phyloP scores from a whole-genome alignment of 768 basidiomycete genomes.

The Lentinula sp. region DNA sequence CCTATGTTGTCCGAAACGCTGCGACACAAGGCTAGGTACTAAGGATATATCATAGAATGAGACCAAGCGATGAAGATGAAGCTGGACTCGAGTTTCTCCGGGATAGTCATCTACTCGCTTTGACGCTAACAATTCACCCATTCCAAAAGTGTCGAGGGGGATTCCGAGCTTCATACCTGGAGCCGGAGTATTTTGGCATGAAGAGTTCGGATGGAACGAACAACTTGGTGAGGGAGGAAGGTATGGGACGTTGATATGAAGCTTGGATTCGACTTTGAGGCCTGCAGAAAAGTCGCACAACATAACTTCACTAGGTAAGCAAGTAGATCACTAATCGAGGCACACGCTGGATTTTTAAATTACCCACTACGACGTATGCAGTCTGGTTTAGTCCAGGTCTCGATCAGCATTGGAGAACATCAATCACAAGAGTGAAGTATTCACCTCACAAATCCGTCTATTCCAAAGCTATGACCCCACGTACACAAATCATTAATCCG shows the following conservation, averaged over 20 bases:
- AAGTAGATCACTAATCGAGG: not conserved
- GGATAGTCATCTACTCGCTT: conserved; percentile 28
- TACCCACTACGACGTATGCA: not conserved
- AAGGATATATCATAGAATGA: conserved; percentile 30
- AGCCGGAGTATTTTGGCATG: not conserved
- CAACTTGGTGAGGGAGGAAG: not conserved
- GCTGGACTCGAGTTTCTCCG: conserved; percentile 21
- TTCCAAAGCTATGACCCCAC: conserved; percentile 22
- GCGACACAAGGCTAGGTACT: conserved; percentile 20
- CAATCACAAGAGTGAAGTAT: not conserved
- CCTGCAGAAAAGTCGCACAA: conserved; percentile 25
- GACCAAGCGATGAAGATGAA: conserved; percentile 25
- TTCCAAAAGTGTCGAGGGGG: conserved; percentile 1
- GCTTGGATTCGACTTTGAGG: conserved; percentile 16
- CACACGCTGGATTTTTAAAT: not conserved
- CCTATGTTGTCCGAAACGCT: conserved; percentile 18
- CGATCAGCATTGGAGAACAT: not conserved
- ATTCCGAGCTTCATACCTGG: conserved; percentile 5
- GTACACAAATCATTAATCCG: conserved; percentile 22
- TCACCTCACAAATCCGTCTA: conserved; percentile 28
- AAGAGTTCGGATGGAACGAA: not conserved
- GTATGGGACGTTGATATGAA: conserved; percentile 7
- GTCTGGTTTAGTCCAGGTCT: not conserved
- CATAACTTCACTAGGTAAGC: conserved; percentile 25
- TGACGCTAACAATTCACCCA: conserved; percentile 11